Conservation (phyloP, 495 filamentous ascomycete species). For the Geoglossum glabrum region DNA sequence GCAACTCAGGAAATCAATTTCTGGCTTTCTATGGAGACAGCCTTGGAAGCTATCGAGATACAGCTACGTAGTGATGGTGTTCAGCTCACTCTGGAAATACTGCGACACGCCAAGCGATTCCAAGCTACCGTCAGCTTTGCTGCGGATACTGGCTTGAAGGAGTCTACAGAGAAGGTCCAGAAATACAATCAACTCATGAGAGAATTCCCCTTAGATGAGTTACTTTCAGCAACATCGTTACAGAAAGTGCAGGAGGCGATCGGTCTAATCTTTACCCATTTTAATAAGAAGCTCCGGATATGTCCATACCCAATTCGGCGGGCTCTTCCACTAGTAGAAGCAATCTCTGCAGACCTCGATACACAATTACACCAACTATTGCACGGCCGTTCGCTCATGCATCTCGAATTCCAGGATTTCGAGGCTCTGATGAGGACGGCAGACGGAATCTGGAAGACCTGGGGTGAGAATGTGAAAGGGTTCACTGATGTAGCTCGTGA, state of each 20-base stretch:
- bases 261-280: constrained; percentile 66
- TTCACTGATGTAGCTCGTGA: constrained; percentile 95
- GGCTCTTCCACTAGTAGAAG: constrained; percentile 84
- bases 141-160: constrained; percentile 84
- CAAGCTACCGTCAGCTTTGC: constrained; percentile 91
- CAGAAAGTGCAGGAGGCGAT: constrained; percentile 82
- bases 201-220: constrained; percentile 88
- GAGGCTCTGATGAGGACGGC: constrained; percentile 61
- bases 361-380: constrained; percentile 65
- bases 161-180: constrained; percentile 84
- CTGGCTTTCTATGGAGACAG: constrained; percentile 88
- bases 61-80: constrained; percentile 81
- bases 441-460: constrained; percentile 68
- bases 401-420: constrained; percentile 83
- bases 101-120: constrained; percentile 89
- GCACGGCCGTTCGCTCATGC: constrained; percentile 69
- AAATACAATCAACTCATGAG: constrained; percentile 98
- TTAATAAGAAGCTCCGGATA: constrained; percentile 92
- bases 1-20: constrained; percentile 97
- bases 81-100: constrained; percentile 73
- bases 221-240: constrained; percentile 77
- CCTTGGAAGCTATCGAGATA: constrained; percentile 70
- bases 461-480: constrained; percentile 92
- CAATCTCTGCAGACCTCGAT: constrained; percentile 91
- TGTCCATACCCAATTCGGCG: constrained; percentile 85